Percentiles rank a stretch among this genome's conserved stretches.
Evolutionary conservation across 1,284 basidiomycete species (phyloP).

Genomic region (Moniliophthora roreri): DNA sequence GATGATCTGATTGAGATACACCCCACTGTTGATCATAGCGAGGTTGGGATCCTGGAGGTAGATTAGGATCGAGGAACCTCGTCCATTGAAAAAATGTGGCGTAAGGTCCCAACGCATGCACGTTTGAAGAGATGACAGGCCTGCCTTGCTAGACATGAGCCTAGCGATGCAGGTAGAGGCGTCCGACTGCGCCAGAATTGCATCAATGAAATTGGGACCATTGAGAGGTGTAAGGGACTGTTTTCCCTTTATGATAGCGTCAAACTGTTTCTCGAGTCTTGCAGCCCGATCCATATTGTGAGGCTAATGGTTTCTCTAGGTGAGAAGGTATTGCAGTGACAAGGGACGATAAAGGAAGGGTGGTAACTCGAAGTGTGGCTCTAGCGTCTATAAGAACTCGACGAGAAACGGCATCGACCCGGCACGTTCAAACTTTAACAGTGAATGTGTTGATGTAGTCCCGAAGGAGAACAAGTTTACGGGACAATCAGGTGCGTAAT

Average conservation of each 20-base stretch:
- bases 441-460: too few relatives aligned
- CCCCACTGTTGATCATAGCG: slow-evolving; percentile 38
- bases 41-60: slow-evolving; percentile 42
- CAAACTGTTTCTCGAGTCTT: slow-evolving; percentile 2
- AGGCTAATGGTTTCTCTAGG: too few relatives aligned
- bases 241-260: neutral
- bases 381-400: too few relatives aligned
- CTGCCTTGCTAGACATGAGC: slow-evolving; percentile 37
- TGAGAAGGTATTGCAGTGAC: too few relatives aligned
- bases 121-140: slow-evolving; percentile 40
- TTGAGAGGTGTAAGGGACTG: neutral
- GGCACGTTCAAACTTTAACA: too few relatives aligned
- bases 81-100: slow-evolving; percentile 43
- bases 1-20: slow-evolving; percentile 40
- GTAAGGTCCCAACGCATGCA: slow-evolving; percentile 45
- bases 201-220: slow-evolving; percentile 34
- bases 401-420: too few relatives aligned
- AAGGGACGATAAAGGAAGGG: too few relatives aligned
- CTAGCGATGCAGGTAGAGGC: slow-evolving; percentile 37
- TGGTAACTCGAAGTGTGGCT: too few relatives aligned
- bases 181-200: slow-evolving; percentile 41
- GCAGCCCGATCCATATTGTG: neutral
- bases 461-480: too few relatives aligned
- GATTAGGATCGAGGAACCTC: slow-evolving; percentile 33
- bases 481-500: too few relatives aligned